A percentile compares a stretch with the other conserved stretches of the same genome.
Conservation (phyloP, 441 rosid genomes). For the Populus hybrid region DNA sequence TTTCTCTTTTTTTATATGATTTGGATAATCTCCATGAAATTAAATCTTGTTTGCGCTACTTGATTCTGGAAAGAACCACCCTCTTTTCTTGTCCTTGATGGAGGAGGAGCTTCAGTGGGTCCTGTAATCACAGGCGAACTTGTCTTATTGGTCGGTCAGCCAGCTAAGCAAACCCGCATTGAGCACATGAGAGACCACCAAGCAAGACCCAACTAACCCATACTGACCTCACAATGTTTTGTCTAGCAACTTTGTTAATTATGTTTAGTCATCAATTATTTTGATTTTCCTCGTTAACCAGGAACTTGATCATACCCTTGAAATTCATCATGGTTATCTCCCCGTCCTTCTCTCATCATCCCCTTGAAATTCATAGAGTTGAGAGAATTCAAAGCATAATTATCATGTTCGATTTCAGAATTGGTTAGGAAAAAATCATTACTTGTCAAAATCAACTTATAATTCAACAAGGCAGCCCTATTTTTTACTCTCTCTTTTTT, state of each 20-base stretch:
- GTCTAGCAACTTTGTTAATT: background rate
- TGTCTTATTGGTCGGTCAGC: slow-evolving; percentile 22
- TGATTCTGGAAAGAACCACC: background rate
- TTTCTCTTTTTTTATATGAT: no score
- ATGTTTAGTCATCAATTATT: background rate
- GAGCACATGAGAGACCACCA: slow-evolving; percentile 12
- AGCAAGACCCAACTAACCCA: background rate
- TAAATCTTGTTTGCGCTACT: background rate
- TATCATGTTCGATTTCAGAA: no score
- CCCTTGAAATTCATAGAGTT: no score
- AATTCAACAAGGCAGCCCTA: no score
- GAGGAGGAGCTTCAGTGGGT: background rate
- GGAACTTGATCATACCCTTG: background rate
- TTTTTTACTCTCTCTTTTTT: no score
- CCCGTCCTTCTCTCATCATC: background rate
- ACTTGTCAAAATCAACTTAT: no score
- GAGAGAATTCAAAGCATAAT: no score
- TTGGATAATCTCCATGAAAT: no score
- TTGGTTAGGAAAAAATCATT: no score
- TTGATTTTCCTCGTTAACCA: background rate
- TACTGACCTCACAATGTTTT: background rate
- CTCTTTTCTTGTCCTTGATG: no score
- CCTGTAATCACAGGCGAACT: background rate
- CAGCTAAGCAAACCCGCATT: slow-evolving; percentile 18
- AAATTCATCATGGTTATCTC: background rate